phyloP scores from a whole-genome alignment of 768 basidiomycete species.

The Coprinopsis sp. region DNA sequence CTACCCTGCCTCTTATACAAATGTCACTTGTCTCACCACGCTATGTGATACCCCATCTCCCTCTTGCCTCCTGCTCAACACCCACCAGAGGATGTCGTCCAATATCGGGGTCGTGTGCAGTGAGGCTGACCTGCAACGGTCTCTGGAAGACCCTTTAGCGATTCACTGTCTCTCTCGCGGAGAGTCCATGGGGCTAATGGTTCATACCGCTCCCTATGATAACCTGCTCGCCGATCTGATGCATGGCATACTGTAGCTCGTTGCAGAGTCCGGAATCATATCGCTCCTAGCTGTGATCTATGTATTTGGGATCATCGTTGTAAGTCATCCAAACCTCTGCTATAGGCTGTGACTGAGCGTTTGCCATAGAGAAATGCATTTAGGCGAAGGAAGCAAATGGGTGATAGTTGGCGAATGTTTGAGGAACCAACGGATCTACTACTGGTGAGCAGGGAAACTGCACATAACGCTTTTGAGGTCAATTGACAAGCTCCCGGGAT shows the following conservation, averaged over 20 bases:
- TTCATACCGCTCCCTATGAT: background rate
- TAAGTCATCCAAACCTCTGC: background rate
- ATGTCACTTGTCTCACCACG: background rate
- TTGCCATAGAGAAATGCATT: background rate
- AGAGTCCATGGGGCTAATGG: background rate
- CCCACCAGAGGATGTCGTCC: too few species aligned
- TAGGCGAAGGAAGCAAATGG: background rate
- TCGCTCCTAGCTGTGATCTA: background rate
- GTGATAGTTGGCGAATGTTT: background rate
- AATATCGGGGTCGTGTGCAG: background rate
- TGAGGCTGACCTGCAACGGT: background rate
- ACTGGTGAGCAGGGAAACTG: background rate
- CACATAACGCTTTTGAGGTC: background rate
- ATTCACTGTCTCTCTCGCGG: conserved; percentile 1
- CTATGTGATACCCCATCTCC: background rate
- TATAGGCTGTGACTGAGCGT: background rate
- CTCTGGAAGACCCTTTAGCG: background rate
- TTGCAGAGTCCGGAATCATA: background rate
- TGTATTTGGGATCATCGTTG: conserved; percentile 1
- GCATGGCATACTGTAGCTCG: background rate
- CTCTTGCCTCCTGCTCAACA: background rate
- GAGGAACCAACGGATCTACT: background rate
- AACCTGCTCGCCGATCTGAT: background rate
- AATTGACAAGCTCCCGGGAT: background rate
- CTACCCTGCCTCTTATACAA: background rate